phyloP scores from a whole-genome alignment of 805 yeast genomes.

The Lipomyces kockii region DNA sequence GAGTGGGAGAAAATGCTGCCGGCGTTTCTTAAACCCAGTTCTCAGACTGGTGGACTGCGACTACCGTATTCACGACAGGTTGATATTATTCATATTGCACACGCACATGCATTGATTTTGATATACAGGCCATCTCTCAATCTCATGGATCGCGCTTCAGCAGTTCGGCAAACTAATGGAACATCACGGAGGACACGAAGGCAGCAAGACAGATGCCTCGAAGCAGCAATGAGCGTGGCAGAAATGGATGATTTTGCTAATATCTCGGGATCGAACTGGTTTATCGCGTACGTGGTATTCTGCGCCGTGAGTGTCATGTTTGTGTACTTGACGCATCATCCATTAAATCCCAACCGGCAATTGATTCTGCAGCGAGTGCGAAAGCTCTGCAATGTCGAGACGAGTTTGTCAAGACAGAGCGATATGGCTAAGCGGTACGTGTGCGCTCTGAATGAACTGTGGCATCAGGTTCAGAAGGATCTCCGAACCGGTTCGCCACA shows the following conservation, averaged over 20 bases:
- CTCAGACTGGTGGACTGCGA: conserved; percentile 9
- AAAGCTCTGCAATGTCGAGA: conserved; percentile 28
- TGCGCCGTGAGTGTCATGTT: conserved; percentile 34
- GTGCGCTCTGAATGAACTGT: conserved; percentile 28
- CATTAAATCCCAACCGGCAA: conserved; percentile 1
- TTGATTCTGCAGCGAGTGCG: conserved; percentile 25
- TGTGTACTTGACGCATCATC: conserved; percentile 27
- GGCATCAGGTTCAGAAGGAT: conserved; percentile 27
- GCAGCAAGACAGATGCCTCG: conserved; percentile 30
- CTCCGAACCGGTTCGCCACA: neutral
- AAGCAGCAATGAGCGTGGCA: conserved; percentile 26
- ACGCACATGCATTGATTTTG: conserved; percentile 32
- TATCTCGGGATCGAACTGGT: conserved; percentile 29
- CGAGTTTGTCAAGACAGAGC: conserved; percentile 15
- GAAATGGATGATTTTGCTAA: conserved; percentile 16
- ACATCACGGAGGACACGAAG: neutral
- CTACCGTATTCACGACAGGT: conserved; percentile 29
- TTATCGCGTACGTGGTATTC: conserved; percentile 26
- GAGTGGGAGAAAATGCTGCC: conserved; percentile 27
- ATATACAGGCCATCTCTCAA: conserved; percentile 30
- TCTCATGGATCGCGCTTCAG: neutral
- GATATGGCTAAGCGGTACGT: conserved; percentile 26
- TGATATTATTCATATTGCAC: conserved; percentile 24
- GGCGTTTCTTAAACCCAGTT: conserved; percentile 7
- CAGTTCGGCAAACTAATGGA: neutral